Conservation (phyloP, 306 rosid genomes). For the Boehmeria nivea region DNA sequence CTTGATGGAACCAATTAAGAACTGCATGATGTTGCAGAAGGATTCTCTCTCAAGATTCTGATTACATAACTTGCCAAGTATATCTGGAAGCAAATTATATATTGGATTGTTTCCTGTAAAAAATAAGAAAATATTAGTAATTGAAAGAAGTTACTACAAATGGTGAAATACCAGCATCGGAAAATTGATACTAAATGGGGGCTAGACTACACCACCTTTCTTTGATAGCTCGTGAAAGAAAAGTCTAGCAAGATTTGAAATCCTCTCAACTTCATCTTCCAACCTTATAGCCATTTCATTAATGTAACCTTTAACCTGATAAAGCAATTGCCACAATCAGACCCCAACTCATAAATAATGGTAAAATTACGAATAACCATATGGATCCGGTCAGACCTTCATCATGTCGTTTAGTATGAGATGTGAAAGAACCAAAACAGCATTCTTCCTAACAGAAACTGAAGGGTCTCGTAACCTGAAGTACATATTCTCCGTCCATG, state of each 20-base stretch:
- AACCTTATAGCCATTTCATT: constrained; percentile 83
- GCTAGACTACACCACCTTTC: constrained; percentile 45
- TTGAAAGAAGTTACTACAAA: neutral
- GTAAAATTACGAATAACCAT: constrained; percentile 15
- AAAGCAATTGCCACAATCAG: constrained; percentile 24
- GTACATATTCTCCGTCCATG: constrained; percentile 97
- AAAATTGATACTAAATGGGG: neutral
- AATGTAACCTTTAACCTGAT: constrained; percentile 90
- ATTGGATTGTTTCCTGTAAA: constrained; percentile 82
- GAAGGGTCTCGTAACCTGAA: constrained; percentile 69
- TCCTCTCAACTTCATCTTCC: constrained; percentile 86
- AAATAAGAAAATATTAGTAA: constrained; percentile 14
- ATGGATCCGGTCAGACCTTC: constrained; percentile 54
- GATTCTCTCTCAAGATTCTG: constrained; percentile 69
- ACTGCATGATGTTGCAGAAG: constrained; percentile 92
- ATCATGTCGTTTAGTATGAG: constrained; percentile 96
- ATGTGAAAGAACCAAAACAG: constrained; percentile 96
- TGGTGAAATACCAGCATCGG: constrained; percentile 20
- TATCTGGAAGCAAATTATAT: constrained; percentile 94
- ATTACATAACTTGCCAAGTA: constrained; percentile 79
- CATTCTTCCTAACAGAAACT: constrained; percentile 85
- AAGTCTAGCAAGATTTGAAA: constrained; percentile 82
- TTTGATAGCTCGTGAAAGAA: constrained; percentile 86
- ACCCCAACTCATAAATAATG: constrained; percentile 12
- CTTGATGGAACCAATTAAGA: constrained; percentile 86